These are phyloP conservation scores for Lactifluus volemus DNA, from an alignment of 768 basidiomycete species.

Conservation along the genomic window DNA sequence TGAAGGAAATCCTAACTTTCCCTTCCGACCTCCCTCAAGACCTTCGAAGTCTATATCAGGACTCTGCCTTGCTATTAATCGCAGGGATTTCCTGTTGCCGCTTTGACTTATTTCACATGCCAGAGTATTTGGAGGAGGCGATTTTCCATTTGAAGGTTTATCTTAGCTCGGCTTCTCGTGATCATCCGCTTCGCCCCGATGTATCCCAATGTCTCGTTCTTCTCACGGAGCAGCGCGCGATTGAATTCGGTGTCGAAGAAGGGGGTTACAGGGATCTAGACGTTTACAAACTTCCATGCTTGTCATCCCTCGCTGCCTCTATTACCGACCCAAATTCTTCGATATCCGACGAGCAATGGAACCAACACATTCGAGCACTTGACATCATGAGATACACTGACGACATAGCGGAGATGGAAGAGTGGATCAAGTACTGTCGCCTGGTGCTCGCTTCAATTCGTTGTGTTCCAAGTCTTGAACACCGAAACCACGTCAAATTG, in stretches of 20 bases:
- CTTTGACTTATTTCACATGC: neutral
- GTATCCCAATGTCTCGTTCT: neutral
- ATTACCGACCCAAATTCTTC: neutral
- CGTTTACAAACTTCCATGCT: too few species aligned
- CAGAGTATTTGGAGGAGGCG: neutral
- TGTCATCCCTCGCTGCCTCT: neutral
- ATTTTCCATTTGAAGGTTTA: neutral
- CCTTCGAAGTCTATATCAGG: neutral
- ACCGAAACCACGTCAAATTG: too few species aligned
- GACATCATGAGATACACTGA: neutral
- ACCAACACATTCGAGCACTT: neutral
- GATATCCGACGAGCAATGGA: neutral
- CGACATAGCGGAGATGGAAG: neutral
- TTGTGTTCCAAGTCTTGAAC: neutral
- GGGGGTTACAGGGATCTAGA: too few species aligned
- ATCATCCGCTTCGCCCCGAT: neutral
- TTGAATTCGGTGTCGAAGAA: too few species aligned
- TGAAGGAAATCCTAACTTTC: neutral
- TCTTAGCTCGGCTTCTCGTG: neutral
- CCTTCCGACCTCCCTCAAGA: neutral
- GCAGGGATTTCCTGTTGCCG: neutral
- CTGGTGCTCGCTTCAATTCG: neutral
- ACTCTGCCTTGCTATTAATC: neutral
- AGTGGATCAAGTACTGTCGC: neutral
- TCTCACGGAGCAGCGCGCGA: neutral